phyloP scores from a whole-genome alignment of 139 green algal species.

The Gonium pectorale region DNA sequence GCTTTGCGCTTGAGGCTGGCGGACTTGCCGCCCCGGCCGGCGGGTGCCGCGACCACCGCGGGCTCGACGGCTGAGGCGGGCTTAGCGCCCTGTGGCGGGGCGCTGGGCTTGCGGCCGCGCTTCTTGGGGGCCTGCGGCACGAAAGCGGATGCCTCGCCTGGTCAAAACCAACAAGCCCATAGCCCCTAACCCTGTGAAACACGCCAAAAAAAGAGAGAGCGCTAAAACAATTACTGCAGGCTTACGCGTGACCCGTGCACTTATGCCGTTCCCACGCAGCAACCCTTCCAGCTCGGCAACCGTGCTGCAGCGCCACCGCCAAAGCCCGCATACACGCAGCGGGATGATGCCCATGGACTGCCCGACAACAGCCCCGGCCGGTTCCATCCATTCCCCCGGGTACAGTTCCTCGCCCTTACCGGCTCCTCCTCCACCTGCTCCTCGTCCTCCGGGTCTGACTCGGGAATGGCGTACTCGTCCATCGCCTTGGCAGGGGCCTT shows the following conservation, averaged over 20 bases:
- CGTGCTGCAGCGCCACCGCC: background rate
- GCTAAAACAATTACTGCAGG: too few relatives aligned
- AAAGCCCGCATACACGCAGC: background rate
- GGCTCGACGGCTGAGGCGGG: background rate
- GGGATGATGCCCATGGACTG: background rate
- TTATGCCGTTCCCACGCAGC: too few relatives aligned
- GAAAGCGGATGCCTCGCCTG: background rate
- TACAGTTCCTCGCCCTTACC: background rate
- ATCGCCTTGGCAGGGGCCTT: background rate
- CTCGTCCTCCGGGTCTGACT: background rate
- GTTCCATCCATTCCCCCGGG: background rate
- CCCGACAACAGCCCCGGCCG: background rate
- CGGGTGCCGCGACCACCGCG: background rate
- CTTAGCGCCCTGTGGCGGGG: background rate
- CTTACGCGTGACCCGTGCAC: too few relatives aligned
- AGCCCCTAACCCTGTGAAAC: background rate
- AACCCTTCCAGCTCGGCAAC: background rate
- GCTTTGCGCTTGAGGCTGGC: slow-evolving; percentile 16
- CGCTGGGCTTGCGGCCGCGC: background rate
- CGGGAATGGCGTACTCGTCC: background rate
- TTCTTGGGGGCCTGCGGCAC: slow-evolving; percentile 1
- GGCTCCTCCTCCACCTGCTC: background rate
- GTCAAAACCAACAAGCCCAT: background rate
- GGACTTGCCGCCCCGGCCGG: background rate
- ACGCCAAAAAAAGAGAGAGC: background rate